Evolutionary conservation across 1,284 basidiomycete genomes (phyloP).

Genomic region (Ustilago crameri): DNA sequence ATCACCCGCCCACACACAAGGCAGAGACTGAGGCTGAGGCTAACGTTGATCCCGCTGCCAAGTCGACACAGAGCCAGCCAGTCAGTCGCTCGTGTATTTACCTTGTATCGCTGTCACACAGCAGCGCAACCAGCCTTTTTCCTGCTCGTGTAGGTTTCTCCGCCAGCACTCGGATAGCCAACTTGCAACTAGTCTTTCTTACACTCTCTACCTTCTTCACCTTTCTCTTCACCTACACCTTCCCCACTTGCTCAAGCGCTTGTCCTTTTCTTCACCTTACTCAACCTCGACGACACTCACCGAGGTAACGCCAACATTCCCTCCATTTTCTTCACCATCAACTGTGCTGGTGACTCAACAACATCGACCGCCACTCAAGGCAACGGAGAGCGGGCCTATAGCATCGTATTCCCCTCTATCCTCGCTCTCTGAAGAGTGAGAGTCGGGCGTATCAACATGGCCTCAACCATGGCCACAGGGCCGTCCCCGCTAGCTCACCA

Average conservation of each 20-base stretch:
- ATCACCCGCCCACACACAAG: neutral
- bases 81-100: constrained; percentile 13
- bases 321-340: neutral
- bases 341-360: neutral
- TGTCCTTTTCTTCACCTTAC: constrained; percentile 1
- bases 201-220: too few relatives aligned
- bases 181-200: too few relatives aligned
- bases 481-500: constrained; percentile 27
- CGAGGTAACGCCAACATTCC: neutral
- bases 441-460: constrained; percentile 12
- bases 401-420: neutral
- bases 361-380: neutral
- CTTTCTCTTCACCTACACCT: too few relatives aligned
- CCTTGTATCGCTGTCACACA: neutral
- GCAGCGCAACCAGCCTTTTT: neutral
- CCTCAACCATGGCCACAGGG: constrained; percentile 40
- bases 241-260: too few relatives aligned
- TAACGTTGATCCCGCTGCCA: neutral
- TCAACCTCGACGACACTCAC: neutral
- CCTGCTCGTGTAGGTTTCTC: neutral
- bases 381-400: too few relatives aligned
- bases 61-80: too few relatives aligned
- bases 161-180: too few relatives aligned
- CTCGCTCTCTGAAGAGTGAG: neutral
- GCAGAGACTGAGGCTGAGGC: neutral